These are phyloP conservation scores for Mayamaea pseudoterrestris DNA, from an alignment of 108 stramenopile genomes.

Conservation along the genomic window DNA sequence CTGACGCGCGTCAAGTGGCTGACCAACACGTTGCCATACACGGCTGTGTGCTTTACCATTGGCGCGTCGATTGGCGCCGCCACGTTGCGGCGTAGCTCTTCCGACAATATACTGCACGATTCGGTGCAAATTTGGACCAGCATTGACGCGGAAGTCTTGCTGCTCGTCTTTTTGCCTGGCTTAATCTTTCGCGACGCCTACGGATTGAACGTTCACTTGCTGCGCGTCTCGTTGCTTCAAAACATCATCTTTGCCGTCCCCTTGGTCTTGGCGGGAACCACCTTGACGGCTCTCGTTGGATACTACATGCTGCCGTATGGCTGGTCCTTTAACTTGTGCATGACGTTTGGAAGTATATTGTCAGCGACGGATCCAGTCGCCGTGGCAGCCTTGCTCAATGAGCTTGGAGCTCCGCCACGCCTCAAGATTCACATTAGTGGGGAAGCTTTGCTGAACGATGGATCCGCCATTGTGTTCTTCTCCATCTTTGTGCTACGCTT, in stretches of 20 bases:
- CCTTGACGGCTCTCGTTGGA: conserved; percentile 39
- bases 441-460: conserved; percentile 83
- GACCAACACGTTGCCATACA: not conserved
- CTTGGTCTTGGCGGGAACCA: conserved; percentile 56
- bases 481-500: conserved; percentile 50
- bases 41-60: not conserved
- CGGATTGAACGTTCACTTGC: conserved; percentile 55
- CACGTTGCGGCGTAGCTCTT: not conserved
- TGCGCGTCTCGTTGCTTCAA: conserved; percentile 32
- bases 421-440: conserved; percentile 66
- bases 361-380: conserved; percentile 92
- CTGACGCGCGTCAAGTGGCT: conserved; percentile 32
- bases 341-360: conserved; percentile 82
- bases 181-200: conserved; percentile 76
- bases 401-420: conserved; percentile 53
- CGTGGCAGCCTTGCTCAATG: conserved; percentile 42
- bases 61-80: conserved; percentile 6
- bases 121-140: conserved; percentile 26
- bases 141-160: conserved; percentile 60
- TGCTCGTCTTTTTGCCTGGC: conserved; percentile 83
- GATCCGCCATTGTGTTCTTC: conserved; percentile 85
- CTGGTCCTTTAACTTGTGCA: conserved; percentile 43
- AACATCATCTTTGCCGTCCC: conserved; percentile 81
- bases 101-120: conserved; percentile 3
- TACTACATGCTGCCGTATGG: conserved; percentile 52